Conservation (phyloP, 805 yeast species). For the Nakazawaea ernobii region DNA sequence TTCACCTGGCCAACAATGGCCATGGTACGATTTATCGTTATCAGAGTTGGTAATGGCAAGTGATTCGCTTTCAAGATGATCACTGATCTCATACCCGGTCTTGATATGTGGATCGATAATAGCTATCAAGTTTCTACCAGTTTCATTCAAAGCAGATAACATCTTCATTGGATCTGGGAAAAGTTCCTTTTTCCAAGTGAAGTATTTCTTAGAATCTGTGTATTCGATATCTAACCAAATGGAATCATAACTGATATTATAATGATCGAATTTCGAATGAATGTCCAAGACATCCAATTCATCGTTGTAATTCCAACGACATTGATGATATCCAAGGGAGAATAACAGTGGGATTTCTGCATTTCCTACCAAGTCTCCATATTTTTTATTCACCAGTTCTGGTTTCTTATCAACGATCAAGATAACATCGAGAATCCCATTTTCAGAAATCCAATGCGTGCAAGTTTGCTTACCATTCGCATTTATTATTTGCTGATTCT, state of each 20-base stretch:
- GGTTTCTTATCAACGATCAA: conserved; percentile 57
- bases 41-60: conserved; percentile 40
- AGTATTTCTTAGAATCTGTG: conserved; percentile 79
- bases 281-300: conserved; percentile 80
- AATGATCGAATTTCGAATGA: conserved; percentile 60
- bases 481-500: conserved; percentile 12
- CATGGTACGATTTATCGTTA: conserved; percentile 51
- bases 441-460: conserved; percentile 94
- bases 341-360: conserved; percentile 70
- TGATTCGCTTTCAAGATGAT: conserved; percentile 34
- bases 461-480: conserved; percentile 22
- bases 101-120: conserved; percentile 93
- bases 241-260: conserved; percentile 78
- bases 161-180: conserved; percentile 74
- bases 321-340: conserved; percentile 89
- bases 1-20: conserved; percentile 98
- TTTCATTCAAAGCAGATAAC: conserved; percentile 56
- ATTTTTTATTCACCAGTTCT: conserved; percentile 48
- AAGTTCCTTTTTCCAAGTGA: conserved; percentile 76
- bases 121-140: conserved; percentile 77
- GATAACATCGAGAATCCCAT: conserved; percentile 75
- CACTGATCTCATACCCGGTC: conserved; percentile 59
- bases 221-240: conserved; percentile 96
- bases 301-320: conserved; percentile 95
- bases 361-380: conserved; percentile 68